Conservation (phyloP, 2,329 filamentous ascomycete genomes). For the Aspergillus brasiliensis region DNA sequence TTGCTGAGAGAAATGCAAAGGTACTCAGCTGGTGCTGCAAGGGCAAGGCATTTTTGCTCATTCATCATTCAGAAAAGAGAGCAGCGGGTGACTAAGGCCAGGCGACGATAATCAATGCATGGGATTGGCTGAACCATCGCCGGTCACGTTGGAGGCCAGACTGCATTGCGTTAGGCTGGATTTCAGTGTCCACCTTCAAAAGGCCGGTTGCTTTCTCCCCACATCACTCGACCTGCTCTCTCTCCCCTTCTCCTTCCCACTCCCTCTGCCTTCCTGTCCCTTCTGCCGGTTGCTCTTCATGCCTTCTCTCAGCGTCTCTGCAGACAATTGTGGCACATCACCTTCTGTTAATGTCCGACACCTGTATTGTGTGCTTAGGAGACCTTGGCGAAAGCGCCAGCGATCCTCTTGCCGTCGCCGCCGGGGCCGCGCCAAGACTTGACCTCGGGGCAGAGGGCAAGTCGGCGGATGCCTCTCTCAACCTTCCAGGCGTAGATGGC, state of each 20-base stretch:
- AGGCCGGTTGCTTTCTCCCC: slow-evolving; percentile 37
- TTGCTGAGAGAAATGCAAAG: slow-evolving; percentile 1
- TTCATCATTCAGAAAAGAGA: not conserved
- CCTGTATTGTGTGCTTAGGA: slow-evolving; percentile 72
- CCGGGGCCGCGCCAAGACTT: slow-evolving; percentile 47
- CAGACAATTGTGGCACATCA: slow-evolving; percentile 30
- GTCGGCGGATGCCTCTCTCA: slow-evolving; percentile 28
- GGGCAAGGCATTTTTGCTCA: slow-evolving; percentile 12
- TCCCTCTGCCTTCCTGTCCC: slow-evolving; percentile 20
- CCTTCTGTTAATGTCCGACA: slow-evolving; percentile 60
- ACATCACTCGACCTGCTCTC: slow-evolving; percentile 32
- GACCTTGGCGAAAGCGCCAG: slow-evolving; percentile 64
- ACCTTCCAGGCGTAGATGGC: slow-evolving; percentile 31
- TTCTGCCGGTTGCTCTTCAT: slow-evolving; percentile 40
- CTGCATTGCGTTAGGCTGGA: slow-evolving; percentile 42
- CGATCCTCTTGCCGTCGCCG: slow-evolving; percentile 49
- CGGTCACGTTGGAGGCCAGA: slow-evolving; percentile 41
- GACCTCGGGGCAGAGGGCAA: slow-evolving; percentile 35
- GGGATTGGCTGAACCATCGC: slow-evolving; percentile 19
- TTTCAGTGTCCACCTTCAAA: slow-evolving; percentile 45
- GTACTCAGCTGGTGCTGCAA: slow-evolving; percentile 9
- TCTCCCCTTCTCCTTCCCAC: slow-evolving; percentile 27
- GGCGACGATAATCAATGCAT: slow-evolving; percentile 11
- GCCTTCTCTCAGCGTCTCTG: slow-evolving; percentile 35
- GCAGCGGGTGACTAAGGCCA: slow-evolving; percentile 2